phyloP scores from a whole-genome alignment of 2,329 filamentous ascomycete genomes.

The Fusarium pseudoanthophilum region DNA sequence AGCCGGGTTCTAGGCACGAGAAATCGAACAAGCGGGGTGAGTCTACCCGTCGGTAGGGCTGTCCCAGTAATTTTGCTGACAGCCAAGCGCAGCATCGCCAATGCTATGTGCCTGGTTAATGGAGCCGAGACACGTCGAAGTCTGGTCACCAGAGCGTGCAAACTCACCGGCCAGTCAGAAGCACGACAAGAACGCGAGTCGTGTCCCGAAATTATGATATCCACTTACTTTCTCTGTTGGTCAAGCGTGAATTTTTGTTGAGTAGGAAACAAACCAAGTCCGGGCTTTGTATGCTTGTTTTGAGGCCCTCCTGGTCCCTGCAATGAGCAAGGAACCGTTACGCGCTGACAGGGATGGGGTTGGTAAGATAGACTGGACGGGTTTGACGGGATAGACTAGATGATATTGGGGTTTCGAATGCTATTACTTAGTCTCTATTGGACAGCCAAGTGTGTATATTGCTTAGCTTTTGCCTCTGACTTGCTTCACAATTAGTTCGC shows the following conservation, averaged over 20 bases:
- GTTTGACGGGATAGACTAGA: neutral
- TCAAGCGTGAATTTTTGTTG: neutral
- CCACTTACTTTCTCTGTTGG: neutral
- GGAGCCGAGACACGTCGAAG: neutral
- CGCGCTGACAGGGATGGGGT: rapidly evolving
- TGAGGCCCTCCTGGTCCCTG: neutral
- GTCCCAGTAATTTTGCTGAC: neutral
- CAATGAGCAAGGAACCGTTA: neutral
- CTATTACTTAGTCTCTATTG: neutral
- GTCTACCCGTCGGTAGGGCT: neutral
- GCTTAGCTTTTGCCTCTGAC: neutral
- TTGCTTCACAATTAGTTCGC: no score
- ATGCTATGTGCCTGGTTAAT: rapidly evolving
- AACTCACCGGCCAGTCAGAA: neutral
- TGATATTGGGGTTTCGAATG: neutral
- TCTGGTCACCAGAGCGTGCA: neutral
- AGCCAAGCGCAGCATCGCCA: neutral
- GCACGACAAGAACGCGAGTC: rapidly evolving
- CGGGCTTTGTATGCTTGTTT: neutral
- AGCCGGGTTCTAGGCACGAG: rapidly evolving
- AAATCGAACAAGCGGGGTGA: neutral
- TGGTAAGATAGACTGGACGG: neutral
- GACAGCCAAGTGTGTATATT: neutral
- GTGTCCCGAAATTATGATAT: neutral
- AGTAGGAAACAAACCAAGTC: neutral